These are phyloP conservation scores for Arctium minus DNA, from an alignment of 129 eudicot species.

Conservation along the genomic window DNA sequence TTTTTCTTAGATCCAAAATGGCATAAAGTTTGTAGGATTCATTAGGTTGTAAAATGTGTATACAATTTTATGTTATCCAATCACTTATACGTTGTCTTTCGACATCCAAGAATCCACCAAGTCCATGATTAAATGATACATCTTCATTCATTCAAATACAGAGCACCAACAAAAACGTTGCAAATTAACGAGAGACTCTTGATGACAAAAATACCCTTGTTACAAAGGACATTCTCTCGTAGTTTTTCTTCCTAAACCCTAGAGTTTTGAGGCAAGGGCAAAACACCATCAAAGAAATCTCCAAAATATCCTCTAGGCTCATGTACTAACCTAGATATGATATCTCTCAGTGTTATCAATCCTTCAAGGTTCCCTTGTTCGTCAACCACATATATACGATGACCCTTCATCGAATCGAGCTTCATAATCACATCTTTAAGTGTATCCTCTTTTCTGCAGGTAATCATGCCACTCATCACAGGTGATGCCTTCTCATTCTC, in stretches of 20 bases:
- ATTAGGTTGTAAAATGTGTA: not conserved
- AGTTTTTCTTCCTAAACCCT: conserved; percentile 45
- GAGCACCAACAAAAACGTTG: not conserved
- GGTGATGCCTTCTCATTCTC: conserved; percentile 47
- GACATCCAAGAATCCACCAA: not conserved
- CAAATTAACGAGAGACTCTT: conserved; percentile 10
- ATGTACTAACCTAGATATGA: conserved; percentile 85
- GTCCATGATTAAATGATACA: not conserved
- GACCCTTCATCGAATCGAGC: conserved; percentile 80
- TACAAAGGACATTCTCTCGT: not conserved
- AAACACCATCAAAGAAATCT: conserved; percentile 87
- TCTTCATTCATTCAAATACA: conserved; percentile 1
- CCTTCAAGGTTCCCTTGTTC: conserved; percentile 69
- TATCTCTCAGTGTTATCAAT: conserved; percentile 87
- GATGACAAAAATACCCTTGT: conserved; percentile 11
- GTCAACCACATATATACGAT: conserved; percentile 77
- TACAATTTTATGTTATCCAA: not conserved
- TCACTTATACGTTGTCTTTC: not conserved
- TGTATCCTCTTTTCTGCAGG: conserved; percentile 60
- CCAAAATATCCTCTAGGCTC: conserved; percentile 97
- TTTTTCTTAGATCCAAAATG: no score
- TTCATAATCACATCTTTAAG: conserved; percentile 69
- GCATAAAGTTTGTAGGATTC: not conserved
- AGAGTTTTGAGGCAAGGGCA: conserved; percentile 78
- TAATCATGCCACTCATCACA: conserved; percentile 57